Conservation (phyloP, 2,329 filamentous ascomycete species). For the Plectosphaerella cucumerina region DNA sequence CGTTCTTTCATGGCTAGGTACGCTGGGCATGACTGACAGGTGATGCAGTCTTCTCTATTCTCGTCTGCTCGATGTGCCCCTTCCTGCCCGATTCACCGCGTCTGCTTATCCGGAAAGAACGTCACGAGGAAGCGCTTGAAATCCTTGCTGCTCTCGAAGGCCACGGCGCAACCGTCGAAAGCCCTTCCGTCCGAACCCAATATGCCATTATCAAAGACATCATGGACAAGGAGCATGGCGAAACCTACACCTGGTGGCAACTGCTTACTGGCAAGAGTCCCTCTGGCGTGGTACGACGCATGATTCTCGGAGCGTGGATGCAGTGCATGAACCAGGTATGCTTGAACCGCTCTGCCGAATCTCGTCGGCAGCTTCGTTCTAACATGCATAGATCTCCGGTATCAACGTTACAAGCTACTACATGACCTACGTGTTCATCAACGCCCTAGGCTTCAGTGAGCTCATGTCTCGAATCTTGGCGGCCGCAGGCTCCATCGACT, state of each 20-base stretch:
- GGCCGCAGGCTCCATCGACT: conserved; percentile 23
- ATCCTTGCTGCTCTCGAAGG: conserved; percentile 20
- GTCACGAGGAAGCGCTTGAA: conserved; percentile 12
- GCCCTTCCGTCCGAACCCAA: conserved; percentile 20
- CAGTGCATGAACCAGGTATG: conserved; percentile 22
- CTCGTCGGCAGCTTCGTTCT: conserved; percentile 52
- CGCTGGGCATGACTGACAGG: conserved; percentile 16
- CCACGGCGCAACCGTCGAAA: conserved; percentile 20
- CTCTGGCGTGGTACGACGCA: conserved; percentile 6
- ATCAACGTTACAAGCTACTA: conserved; percentile 19
- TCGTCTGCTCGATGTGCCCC: conserved; percentile 14
- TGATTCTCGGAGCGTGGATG: conserved; percentile 34
- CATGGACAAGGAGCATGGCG: conserved; percentile 37
- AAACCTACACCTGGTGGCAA: conserved; percentile 38
- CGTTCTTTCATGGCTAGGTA: background rate
- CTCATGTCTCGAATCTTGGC: conserved; percentile 14
- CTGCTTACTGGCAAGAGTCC: conserved; percentile 31
- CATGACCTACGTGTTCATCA: conserved; percentile 10
- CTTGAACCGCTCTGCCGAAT: background rate
- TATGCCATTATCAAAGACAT: conserved; percentile 30
- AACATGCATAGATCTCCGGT: conserved; percentile 33
- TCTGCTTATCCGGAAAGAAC: conserved; percentile 15
- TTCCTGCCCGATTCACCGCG: conserved; percentile 16
- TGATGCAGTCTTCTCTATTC: conserved; percentile 28
- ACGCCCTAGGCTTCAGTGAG: conserved; percentile 22